Evolutionary conservation across 192 early-diverging fungal genomes (phyloP), one percentile per base, ranked within the genome.

Genomic region (Nowakowskiella sp.): DNA sequence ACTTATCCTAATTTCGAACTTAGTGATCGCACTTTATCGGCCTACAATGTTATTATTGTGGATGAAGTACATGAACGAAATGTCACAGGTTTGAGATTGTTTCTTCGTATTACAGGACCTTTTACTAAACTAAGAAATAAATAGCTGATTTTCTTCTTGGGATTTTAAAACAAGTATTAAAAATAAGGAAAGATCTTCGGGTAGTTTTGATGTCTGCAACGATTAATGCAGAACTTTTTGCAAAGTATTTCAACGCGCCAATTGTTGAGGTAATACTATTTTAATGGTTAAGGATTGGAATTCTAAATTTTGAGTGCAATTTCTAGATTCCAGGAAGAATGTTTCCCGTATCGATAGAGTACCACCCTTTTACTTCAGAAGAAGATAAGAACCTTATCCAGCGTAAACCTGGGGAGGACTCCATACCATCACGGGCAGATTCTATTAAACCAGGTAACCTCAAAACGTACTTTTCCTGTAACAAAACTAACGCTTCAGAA

Each of bases 41-140:
- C 48, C 25, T 87, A 88, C 44, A 75, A 86, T 44, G 77, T 86
- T 6, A 78, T 93, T 28, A 77, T 93, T 27, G 84, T 90, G 16
- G 91, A 93, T 47, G 91, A 93, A 55, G 66, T 67, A 2, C 66
- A 68, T 28, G 66, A 68, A 54, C 49, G 66, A 31, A 61, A 68
- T 44, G 51, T 68, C 6, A 49, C 65, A 8, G 53, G 57, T 58
- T 60, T 60, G 56, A 1, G 10, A n/a, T n/a, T n/a, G n/a, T n/a
- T n/a, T n/a, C n/a, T n/a, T n/a, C n/a, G n/a, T n/a, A n/a, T n/a
- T n/a, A n/a, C n/a, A n/a, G n/a, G n/a, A n/a, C n/a, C n/a, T n/a
- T 42, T 23, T 52, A 9, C 49, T 1, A 16, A 51, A 55, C n/a
- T 53, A 16, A 9, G 9, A 55, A 51, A 8, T 46, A 8, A 10